Base-by-base conservation (phyloP, 257 asterid species). In the Jacaranda mimosifolia region DNA sequence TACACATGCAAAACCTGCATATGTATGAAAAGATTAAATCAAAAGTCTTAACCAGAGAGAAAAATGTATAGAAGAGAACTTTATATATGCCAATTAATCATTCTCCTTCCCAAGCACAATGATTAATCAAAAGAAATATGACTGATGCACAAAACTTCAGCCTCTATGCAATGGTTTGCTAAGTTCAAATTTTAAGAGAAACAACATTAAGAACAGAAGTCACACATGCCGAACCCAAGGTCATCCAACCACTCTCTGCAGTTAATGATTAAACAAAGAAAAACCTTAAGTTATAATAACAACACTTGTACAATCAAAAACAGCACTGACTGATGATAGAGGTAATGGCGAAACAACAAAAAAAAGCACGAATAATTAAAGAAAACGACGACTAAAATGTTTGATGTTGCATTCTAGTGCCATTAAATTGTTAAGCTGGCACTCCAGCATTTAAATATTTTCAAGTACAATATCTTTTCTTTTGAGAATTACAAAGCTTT, bases 1-100 rank as follows among this genome's bases (percentile, higher is more conserved):
- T n/a, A 89, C 71, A 77, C 99, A 96, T 21, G 97, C 99, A 69
- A 91, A 91, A 80, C 98, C 98, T 96, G 89, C 83, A 78, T 52
- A 55, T 45, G 71, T 10, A 57, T 18, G 57, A 49, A 81, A 26
- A 62, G 48, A 75, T 60, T 18, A 26, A 48, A 75, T 45, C 39
- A 77, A 43, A 71, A 60, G 63, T 48, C 52, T 21, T 59, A 59
- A 70, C 59, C 4, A 59, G 40, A 45, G 21, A 74, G 40, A 59
- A 52, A 53, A 35, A 19, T 7, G 38, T 10, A 5, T 17, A 18
- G 1, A 40, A 62, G 72, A 66, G 38, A 48, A 45, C 35, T 65
- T 60, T 1, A 49, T 32, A 11, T 19, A 58, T 21, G 53, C 58
- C 51, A 63, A 36, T 51, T 26, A 63, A 73, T 45, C 70, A 45